Conservation (phyloP, 164 flowering plant species). For the Umbilicus rupestris region DNA sequence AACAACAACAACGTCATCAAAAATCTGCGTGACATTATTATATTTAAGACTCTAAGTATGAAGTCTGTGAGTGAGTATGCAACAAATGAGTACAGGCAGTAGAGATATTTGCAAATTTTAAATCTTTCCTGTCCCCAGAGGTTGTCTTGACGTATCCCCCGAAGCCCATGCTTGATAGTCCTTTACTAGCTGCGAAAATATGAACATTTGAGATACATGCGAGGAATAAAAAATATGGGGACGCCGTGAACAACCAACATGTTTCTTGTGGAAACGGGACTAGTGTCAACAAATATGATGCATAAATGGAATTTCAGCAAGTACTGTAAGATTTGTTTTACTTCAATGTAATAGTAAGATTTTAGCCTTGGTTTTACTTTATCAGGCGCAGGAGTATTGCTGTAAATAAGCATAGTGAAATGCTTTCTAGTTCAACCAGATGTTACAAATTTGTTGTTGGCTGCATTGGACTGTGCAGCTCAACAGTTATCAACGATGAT, state of each 20-base stretch:
- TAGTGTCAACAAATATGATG: not conserved
- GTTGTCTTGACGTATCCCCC: slow-evolving; percentile 4
- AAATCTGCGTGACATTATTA: no score
- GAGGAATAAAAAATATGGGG: not conserved
- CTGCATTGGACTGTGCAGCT: no score
- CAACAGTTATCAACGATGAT: no score
- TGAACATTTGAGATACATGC: not conserved
- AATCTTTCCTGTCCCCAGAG: not conserved
- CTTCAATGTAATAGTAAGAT: no score
- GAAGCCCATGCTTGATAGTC: slow-evolving; percentile 8
- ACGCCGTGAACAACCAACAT: not conserved
- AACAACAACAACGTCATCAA: no score
- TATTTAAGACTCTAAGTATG: no score
- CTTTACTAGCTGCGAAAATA: slow-evolving; percentile 5
- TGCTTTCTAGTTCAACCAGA: no score
- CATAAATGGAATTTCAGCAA: no score
- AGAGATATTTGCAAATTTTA: not conserved
- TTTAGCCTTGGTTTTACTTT: no score
- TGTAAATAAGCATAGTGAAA: no score
- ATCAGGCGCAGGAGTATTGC: no score
- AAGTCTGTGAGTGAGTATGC: not conserved
- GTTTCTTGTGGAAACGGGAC: not conserved
- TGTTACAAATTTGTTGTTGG: no score
- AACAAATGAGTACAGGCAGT: not conserved
- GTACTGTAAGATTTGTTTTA: not conserved